phyloP scores from a whole-genome alignment of 345 rosid genomes.

The Acer saccharum region DNA sequence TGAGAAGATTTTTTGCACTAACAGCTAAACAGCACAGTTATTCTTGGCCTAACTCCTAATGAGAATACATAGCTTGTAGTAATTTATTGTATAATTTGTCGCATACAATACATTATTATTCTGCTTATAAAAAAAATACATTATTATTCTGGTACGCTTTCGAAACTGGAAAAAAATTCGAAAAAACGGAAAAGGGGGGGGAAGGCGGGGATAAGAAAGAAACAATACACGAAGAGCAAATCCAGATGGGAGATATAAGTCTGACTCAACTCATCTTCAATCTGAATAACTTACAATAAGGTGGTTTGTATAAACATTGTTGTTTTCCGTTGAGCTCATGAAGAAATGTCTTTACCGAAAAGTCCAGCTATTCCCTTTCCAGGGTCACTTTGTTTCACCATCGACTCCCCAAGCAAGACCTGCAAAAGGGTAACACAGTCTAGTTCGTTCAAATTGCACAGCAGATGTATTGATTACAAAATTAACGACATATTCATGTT shows the following conservation, averaged over 20 bases:
- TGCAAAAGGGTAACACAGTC: constrained; percentile 31
- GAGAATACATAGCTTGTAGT: too few relatives aligned
- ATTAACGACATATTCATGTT: not conserved
- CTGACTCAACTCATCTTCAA: not conserved
- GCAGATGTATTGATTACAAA: not conserved
- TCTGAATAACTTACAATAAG: not conserved
- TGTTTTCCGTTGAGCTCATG: constrained; percentile 26
- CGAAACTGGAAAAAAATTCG: too few relatives aligned
- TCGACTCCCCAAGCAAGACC: constrained; percentile 96
- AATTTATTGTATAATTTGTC: too few relatives aligned
- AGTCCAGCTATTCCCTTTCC: constrained; percentile 67
- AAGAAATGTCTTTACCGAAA: constrained; percentile 77
- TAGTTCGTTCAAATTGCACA: not conserved
- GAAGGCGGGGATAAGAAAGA: not conserved
- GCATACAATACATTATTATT: too few relatives aligned
- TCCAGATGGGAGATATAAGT: too few relatives aligned
- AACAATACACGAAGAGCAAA: too few relatives aligned
- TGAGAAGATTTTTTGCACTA: too few relatives aligned
- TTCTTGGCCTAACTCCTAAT: too few relatives aligned
- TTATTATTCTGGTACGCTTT: not conserved
- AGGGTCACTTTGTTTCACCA: constrained; percentile 77
- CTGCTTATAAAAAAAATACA: too few relatives aligned
- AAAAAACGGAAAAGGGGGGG: not conserved
- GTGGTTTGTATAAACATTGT: not conserved
- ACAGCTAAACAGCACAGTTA: too few relatives aligned